phyloP scores from a whole-genome alignment of 768 basidiomycete species.

The Macrolepiota albuminosa region DNA sequence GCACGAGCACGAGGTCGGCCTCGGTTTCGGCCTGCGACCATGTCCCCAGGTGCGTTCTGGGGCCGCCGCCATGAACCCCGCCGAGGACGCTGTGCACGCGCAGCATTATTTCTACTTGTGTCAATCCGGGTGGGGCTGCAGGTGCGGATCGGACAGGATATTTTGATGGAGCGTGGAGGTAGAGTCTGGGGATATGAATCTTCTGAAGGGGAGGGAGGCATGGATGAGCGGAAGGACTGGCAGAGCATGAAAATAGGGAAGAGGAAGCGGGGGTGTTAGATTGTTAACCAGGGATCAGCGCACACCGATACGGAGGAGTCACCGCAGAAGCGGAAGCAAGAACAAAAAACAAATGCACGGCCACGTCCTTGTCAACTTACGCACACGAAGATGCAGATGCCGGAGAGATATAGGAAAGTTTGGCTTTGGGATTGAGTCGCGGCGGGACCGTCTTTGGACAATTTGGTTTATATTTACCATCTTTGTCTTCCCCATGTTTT shows the following conservation, averaged over 20 bases:
- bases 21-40: too few species aligned
- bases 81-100: too few species aligned
- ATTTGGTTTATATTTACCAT: neutral
- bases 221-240: too few species aligned
- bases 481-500: too few species aligned
- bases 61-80: too few species aligned
- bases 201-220: neutral
- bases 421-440: neutral
- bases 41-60: slow-evolving; percentile 75
- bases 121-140: neutral
- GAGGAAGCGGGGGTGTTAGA: neutral
- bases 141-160: slow-evolving; percentile 35
- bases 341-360: neutral
- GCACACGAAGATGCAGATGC: neutral
- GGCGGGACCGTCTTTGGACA: neutral
- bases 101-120: neutral
- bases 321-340: neutral
- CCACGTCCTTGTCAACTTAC: neutral
- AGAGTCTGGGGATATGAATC: slow-evolving; percentile 16
- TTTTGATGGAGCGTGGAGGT: slow-evolving; percentile 36
- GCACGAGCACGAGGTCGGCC: too few species aligned
- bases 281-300: neutral
- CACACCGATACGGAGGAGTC: neutral
- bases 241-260: neutral
- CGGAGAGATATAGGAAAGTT: too few species aligned